These are phyloP conservation scores for Rhodamnia rubescens DNA, from an alignment of 345 rosid genomes.

Conservation along the genomic window DNA sequence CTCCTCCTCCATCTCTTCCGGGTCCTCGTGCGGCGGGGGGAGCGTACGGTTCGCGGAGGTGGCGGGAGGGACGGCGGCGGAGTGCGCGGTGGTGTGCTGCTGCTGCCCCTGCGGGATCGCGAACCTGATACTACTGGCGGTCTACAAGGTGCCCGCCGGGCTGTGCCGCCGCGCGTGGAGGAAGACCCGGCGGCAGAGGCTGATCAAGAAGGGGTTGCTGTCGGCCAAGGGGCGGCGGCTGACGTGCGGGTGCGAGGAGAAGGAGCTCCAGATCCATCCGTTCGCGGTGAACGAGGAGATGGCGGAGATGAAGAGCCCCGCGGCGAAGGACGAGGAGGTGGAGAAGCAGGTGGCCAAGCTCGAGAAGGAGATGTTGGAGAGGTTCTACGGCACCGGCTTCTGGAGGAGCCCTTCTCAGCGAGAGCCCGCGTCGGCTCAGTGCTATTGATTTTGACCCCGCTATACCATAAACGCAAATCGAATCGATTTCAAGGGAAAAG, in stretches of 20 bases:
- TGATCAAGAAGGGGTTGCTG: slow-evolving; percentile 21
- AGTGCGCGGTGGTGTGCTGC: slow-evolving; percentile 33
- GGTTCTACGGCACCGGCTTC: slow-evolving; percentile 25
- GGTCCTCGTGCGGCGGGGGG: not conserved
- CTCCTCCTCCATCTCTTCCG: not conserved
- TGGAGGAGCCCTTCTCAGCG: slow-evolving; percentile 42
- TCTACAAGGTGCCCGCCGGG: slow-evolving; percentile 30
- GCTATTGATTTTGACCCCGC: not conserved
- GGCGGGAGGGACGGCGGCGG: slow-evolving; percentile 37
- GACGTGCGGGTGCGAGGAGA: slow-evolving; percentile 14
- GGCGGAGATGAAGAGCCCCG: not conserved
- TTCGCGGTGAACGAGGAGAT: not conserved
- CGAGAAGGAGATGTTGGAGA: slow-evolving; percentile 45
- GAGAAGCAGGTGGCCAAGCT: slow-evolving; percentile 14
- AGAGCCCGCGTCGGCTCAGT: slow-evolving; percentile 1
- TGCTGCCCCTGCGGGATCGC: slow-evolving; percentile 34
- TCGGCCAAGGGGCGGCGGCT: slow-evolving; percentile 3
- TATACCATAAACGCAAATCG: not conserved
- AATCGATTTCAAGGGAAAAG: not conserved
- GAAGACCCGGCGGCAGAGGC: slow-evolving; percentile 16
- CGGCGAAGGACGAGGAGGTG: not conserved
- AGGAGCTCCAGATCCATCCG: slow-evolving; percentile 11
- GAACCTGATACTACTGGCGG: slow-evolving; percentile 15
- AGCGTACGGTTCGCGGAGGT: slow-evolving; percentile 11
- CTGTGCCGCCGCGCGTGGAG: slow-evolving; percentile 26